Conservation (phyloP, 1,284 basidiomycete species). For the Volvariella surrecta region DNA sequence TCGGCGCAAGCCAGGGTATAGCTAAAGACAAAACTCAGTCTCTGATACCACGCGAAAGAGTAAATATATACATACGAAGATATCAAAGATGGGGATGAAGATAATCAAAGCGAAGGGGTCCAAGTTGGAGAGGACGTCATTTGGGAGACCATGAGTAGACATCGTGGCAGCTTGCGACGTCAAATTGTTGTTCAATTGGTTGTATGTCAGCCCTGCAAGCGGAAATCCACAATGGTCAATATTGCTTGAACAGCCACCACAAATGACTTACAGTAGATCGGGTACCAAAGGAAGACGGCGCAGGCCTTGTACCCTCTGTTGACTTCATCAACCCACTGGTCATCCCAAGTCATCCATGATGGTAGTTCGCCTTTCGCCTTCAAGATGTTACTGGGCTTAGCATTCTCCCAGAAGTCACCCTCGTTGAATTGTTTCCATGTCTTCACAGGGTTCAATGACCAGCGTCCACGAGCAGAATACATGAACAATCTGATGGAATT, state of each 20-base stretch:
- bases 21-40: constrained; percentile 17
- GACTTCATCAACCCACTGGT: constrained; percentile 80
- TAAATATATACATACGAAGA: constrained; percentile 30
- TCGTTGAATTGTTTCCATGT: constrained; percentile 42
- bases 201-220: constrained; percentile 61
- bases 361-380: constrained; percentile 30
- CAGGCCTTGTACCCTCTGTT: constrained; percentile 80
- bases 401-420: constrained; percentile 72
- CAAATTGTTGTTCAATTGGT: constrained; percentile 74
- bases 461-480: constrained; percentile 43
- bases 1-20: constrained; percentile 73
- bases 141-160: constrained; percentile 67
- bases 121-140: constrained; percentile 76
- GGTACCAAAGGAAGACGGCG: constrained; percentile 73
- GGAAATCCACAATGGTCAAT: constrained; percentile 7
- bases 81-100: constrained; percentile 65
- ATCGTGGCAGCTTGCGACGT: constrained; percentile 71
- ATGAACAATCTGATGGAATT: constrained; percentile 41
- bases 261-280: constrained; percentile 51
- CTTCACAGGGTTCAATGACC: constrained; percentile 48
- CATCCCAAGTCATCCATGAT: constrained; percentile 68
- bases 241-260: constrained; percentile 2
- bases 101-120: constrained; percentile 73
- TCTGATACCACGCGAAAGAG: not conserved
- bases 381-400: constrained; percentile 52